Evolutionary conservation across 2,329 filamentous ascomycete species (phyloP), one percentile per base, ranked within the genome.

Genomic region (Colletotrichum neosansevieriae): DNA sequence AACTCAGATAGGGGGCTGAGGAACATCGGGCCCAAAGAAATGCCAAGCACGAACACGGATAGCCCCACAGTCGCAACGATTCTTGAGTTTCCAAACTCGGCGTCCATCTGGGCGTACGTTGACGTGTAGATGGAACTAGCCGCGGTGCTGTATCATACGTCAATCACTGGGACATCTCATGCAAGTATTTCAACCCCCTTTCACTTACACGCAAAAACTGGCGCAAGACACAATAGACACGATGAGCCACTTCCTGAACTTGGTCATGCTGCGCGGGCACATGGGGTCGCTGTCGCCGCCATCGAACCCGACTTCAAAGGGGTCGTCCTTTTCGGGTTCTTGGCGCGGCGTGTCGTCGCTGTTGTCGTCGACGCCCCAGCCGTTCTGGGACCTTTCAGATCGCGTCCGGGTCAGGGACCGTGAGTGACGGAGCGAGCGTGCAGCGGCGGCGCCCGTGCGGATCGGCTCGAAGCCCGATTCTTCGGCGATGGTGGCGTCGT

Each of bases 51-150:
- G 75, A 94, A 98, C 1, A 92, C 85, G 0, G 92, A 94, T 58
- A 98, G 82, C 0, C 94, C 95, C 10, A 97, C 79, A 3, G 93
- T 94, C 12, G 91, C 93, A 24, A 97, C 86, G 57, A 93, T 83
- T 63, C 88, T 86, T 0, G 92, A 91, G 73, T 87, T 87, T 71
- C 87, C 81, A 73, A 97, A 97, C 67, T 97, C 92, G 29, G 83
- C 80, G 70, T 91, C 88, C 79, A 97, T 88, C 78, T 96, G 92
- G 17, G 75, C 76, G 77, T 97, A 98, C 0, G 92, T 96, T 12
- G 89, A 88, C 0, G 94, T 95, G 79, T 98, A 97, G 73, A 97
- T 89, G n/a, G 94, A 96, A 54, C 92, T 94, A 1, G 92, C 89
- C 76, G 91, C 94, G 9, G 94, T 97, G 61, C 92, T 94, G 73